phyloP scores from a whole-genome alignment of 73 alveolate species.

The Stentor roeselii region DNA sequence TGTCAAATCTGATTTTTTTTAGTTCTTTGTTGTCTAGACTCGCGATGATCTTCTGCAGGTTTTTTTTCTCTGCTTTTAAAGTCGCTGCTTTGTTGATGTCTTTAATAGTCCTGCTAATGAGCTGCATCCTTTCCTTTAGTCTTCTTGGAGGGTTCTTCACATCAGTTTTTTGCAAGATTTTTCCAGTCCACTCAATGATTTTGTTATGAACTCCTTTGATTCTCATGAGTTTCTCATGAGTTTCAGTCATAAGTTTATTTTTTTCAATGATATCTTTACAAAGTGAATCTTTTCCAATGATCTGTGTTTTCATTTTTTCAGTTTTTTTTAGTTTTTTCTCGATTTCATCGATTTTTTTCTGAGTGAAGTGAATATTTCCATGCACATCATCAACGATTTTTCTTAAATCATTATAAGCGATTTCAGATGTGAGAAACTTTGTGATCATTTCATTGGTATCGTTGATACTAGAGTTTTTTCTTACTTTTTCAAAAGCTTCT shows the following conservation, averaged over 20 bases:
- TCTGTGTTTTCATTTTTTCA: background rate
- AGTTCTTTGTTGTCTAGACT: background rate
- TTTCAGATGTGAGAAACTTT: constrained; percentile 59
- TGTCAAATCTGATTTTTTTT: background rate
- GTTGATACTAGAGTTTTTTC: constrained; percentile 60
- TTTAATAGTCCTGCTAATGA: background rate
- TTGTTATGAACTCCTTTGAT: no score
- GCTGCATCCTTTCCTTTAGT: background rate
- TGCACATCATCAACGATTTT: constrained; percentile 56
- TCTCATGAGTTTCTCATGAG: no score
- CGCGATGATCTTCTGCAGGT: background rate
- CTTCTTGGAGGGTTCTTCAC: background rate
- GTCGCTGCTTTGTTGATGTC: background rate
- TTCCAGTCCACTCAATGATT: no score
- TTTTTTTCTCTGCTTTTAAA: no score
- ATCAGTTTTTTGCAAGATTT: background rate
- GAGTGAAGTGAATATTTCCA: constrained; percentile 42
- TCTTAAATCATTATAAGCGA: constrained; percentile 54
- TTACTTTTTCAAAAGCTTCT: constrained; percentile 63
- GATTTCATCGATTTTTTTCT: constrained; percentile 44
- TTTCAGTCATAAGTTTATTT: no score
- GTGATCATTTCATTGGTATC: constrained; percentile 61
- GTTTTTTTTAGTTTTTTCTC: background rate
- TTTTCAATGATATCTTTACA: no score
- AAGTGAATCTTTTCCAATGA: background rate